Evolutionary conservation across 805 yeast species (phyloP).

Genomic region (Lipomyces yamadae): DNA sequence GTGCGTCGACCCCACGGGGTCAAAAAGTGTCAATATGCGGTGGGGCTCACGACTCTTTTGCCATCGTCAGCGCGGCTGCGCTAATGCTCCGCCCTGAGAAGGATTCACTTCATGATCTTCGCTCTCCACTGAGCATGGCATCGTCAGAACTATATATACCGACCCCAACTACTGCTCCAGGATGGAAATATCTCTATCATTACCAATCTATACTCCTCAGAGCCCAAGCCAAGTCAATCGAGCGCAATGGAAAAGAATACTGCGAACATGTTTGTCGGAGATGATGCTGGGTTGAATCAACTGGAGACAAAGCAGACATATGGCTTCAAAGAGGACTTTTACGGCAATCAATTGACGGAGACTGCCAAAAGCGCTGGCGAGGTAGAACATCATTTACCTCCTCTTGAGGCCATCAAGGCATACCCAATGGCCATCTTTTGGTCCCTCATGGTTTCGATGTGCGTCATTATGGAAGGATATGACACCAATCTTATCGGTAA

Average conservation of each 20-base stretch:
- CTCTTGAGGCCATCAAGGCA: not conserved
- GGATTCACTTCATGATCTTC: not conserved
- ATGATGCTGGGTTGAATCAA: not conserved
- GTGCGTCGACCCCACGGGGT: not conserved
- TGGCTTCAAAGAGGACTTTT: not conserved
- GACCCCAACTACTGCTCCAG: too few species aligned
- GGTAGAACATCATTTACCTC: slow-evolving; percentile 2
- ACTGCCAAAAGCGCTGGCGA: slow-evolving; percentile 3
- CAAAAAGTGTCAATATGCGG: too few species aligned
- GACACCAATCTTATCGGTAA: slow-evolving; percentile 50
- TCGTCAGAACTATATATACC: not conserved
- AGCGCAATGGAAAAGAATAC: not conserved
- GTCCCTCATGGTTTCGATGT: slow-evolving; percentile 53
- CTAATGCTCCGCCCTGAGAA: not conserved
- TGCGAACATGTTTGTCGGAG: not conserved
- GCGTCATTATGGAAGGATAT: slow-evolving; percentile 57
- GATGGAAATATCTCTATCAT: not conserved
- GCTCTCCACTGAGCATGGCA: not conserved
- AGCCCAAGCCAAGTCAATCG: not conserved
- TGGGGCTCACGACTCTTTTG: too few species aligned
- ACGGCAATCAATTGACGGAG: not conserved
- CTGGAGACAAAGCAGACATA: not conserved
- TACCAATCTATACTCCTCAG: too few species aligned
- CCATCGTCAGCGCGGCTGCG: not conserved
- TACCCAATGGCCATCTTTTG: slow-evolving; percentile 53